Evolutionary conservation across 495 filamentous ascomycete species (phyloP).

Genomic region (Aspergillus incahuasiensis): DNA sequence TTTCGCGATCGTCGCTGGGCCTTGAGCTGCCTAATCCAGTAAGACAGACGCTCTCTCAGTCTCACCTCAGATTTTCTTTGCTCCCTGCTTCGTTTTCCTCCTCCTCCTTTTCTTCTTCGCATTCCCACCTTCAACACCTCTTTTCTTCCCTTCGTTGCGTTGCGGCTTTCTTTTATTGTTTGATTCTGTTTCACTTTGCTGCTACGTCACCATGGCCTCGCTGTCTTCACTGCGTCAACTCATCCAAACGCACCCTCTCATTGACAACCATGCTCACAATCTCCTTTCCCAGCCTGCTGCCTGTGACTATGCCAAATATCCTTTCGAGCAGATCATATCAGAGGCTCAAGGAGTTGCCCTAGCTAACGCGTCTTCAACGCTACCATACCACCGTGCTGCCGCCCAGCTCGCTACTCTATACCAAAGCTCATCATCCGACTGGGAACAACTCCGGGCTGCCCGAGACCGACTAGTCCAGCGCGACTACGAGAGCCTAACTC

Average conservation of each 20-base stretch:
- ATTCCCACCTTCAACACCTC: neutral
- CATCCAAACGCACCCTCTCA: constrained; percentile 67
- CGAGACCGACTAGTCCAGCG: constrained; percentile 52
- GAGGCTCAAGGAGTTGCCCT: constrained; percentile 71
- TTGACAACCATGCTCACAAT: constrained; percentile 89
- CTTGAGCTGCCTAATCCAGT: neutral
- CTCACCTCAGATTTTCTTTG: neutral
- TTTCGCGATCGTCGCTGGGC: neutral
- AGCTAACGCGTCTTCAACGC: constrained; percentile 50
- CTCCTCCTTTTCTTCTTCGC: neutral
- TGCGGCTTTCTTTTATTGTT: no score
- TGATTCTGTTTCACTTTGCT: neutral
- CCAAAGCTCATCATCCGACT: constrained; percentile 48
- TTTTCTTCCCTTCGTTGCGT: neutral
- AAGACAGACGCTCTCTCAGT: neutral
- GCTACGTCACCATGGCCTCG: constrained; percentile 19
- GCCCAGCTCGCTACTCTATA: constrained; percentile 63
- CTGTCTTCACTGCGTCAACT: constrained; percentile 38
- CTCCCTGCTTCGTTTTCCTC: neutral
- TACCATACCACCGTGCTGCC: constrained; percentile 67
- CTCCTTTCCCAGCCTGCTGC: constrained; percentile 46
- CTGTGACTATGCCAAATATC: constrained; percentile 33
- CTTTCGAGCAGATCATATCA: constrained; percentile 59
- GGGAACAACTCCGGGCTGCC: constrained; percentile 58
- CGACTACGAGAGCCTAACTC: constrained; percentile 55